phyloP scores from a whole-genome alignment of 176 grass and related monocot genomes.

The Panicum miliaceum region DNA sequence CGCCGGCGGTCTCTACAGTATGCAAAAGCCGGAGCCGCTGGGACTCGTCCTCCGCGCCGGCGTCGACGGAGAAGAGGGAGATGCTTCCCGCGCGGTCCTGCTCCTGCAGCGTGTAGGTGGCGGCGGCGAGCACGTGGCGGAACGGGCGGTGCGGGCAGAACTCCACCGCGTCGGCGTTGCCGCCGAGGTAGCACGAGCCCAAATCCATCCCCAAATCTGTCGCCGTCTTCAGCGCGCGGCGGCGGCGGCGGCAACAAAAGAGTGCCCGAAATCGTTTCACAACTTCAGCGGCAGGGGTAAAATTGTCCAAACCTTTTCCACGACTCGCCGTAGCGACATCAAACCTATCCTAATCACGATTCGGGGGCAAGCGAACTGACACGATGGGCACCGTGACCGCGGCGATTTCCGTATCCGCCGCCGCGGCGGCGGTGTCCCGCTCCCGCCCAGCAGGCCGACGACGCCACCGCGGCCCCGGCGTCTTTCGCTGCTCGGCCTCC shows the following conservation, averaged over 20 bases:
- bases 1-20: constrained; percentile 58
- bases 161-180: constrained; percentile 86
- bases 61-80: constrained; percentile 62
- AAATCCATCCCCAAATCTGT: constrained; percentile 60
- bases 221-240: constrained; percentile 7
- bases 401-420: constrained; percentile 17
- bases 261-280: background rate
- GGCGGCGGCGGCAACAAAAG: constrained; percentile 27
- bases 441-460: constrained; percentile 10
- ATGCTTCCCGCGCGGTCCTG: constrained; percentile 66
- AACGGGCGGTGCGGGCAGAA: constrained; percentile 75
- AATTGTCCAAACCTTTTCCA: constrained; percentile 36
- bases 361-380: constrained; percentile 24
- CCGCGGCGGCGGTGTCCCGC: background rate
- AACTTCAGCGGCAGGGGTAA: constrained; percentile 36
- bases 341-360: constrained; percentile 35
- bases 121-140: constrained; percentile 67
- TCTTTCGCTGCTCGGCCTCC: constrained; percentile 31
- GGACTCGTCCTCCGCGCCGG: constrained; percentile 33
- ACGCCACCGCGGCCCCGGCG: background rate
- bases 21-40: constrained; percentile 56
- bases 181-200: constrained; percentile 70
- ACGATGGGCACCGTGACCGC: constrained; percentile 27
- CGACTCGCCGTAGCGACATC: background rate
- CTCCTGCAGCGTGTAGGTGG: constrained; percentile 92